Conservation (phyloP, 257 asterid genomes). For the Striga asiatica region DNA sequence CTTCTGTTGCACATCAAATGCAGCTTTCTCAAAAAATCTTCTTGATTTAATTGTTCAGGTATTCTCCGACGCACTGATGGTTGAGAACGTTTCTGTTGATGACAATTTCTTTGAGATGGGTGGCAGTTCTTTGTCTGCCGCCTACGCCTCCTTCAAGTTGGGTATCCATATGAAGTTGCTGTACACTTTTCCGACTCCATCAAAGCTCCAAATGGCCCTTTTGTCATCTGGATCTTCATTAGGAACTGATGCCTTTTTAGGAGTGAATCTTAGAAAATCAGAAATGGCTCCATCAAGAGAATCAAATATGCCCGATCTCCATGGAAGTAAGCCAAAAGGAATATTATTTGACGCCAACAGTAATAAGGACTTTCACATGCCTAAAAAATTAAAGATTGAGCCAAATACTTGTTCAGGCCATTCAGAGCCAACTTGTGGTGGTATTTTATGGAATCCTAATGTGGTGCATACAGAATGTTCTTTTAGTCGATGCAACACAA, state of each 20-base stretch:
- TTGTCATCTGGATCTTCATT: constrained; percentile 24
- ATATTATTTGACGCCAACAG: constrained; percentile 14
- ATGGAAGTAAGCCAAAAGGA: constrained; percentile 21
- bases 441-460: constrained; percentile 23
- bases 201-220: constrained; percentile 60
- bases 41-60: constrained; percentile 35
- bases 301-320: constrained; percentile 13
- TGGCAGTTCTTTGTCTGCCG: constrained; percentile 82
- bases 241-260: constrained; percentile 19
- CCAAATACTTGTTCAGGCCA: constrained; percentile 11
- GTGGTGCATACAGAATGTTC: constrained; percentile 39
- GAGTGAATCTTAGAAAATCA: constrained; percentile 22
- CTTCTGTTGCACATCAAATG: neutral
- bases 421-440: constrained; percentile 20
- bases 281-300: constrained; percentile 16
- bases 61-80: constrained; percentile 64
- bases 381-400: constrained; percentile 42
- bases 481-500: constrained; percentile 73
- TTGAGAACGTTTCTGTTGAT: constrained; percentile 45
- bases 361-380: constrained; percentile 14
- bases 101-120: constrained; percentile 83
- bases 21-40: constrained; percentile 11
- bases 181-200: constrained; percentile 61
- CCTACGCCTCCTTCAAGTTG: constrained; percentile 61
- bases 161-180: constrained; percentile 80